Evolutionary conservation across 306 rosid species (phyloP), one percentile per base, ranked within the genome.

Genomic region (Geum urbanum): DNA sequence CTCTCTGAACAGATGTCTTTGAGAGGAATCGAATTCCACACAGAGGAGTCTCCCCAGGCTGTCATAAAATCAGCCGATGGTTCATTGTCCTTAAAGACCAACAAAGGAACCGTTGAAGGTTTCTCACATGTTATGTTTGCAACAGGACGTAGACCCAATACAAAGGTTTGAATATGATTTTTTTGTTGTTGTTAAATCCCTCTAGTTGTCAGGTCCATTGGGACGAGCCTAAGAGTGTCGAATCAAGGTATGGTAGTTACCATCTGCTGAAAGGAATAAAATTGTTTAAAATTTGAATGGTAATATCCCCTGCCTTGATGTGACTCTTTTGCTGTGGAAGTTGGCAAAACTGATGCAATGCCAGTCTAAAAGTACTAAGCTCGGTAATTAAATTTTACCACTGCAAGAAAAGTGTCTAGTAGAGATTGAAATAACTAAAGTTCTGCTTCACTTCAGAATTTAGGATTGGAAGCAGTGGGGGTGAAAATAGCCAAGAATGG

Each of bases 101-200:
- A 71, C 78, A 94, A 83, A 77, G 99, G 91, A 64, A 87, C 92
- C 14, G 59, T 69, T 68, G 96, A 86, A 40, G 99, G 99, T 46
- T 91, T 91, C 80, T 91, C 99, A 32, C 97, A 91, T 68, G 69
- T 94, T 57, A 91, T 94, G 97, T 91, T 94, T 80, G 99, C 99
- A 16, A 94, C 99, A 19, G 99, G 99, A 44, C 99, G 99, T 51
- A 77, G 75, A 66, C 96, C 99, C 76, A 94, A 89, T 87, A 94
- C 91, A 64, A 77, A 84, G 97, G 99, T 94, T 46, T 51, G 72
- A 20, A 63, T 48, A 87, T 20, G 37, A 15, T 51, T 45, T 71
- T 18, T 27, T 18, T 43, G 46, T 40, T 49, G 49, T 60, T 10
- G 27, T 64, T 32, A 18, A 53, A 63, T 73, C 56, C 45, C 35